Evolutionary conservation across 306 rosid genomes (phyloP), one percentile per base, ranked within the genome.

Genomic region (Comarum palustre): DNA sequence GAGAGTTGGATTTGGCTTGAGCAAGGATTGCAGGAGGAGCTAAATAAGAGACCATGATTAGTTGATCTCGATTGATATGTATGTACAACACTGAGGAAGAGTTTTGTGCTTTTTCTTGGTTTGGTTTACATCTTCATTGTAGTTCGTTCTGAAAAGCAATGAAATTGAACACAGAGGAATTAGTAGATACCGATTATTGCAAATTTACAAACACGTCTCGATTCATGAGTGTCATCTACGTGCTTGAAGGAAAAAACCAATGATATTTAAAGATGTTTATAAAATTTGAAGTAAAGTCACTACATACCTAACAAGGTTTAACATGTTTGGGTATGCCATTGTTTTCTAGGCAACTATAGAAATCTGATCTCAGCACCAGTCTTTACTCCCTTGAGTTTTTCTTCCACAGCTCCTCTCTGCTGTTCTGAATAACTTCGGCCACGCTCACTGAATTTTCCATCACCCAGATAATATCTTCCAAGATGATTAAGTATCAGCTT

Each of bases 1-100:
- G 86, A 84, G 0, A 91, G 95, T 2, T 85, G 87, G 87, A 52
- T 74, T 77, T 94, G 75, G 88, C 96, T 94, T 70, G 83, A 89
- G 54, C 73, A 87, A 5, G 90, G 88, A 29, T 41, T 91, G 34
- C 83, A 88, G 36, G 48, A 65, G 12, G 83, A 86, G 63, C 42
- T 78, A 25, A 27, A 48, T 17, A 72, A 58, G 32, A 39, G 62
- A 8, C 27, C 77, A 24, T 63, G 59, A 13, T 65, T 52, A 32
- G 38, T 36, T 41, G 12, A 41, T 41, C 13, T 41, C 48, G 57
- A 72, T 59, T 47, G 5, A n/a, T 54, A 24, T 62, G 43, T 36
- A 34, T 61, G 45, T 34, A 60, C n/a, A 6, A 13, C 14, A 29
- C 15, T 59, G 41, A 31, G 66, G 41, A 29, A 29, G 66, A 29